A percentile compares a stretch with the other conserved stretches of the same genome.
Evolutionary conservation across 1,284 basidiomycete species (phyloP).

Genomic region (Ganoderma resinaceum): DNA sequence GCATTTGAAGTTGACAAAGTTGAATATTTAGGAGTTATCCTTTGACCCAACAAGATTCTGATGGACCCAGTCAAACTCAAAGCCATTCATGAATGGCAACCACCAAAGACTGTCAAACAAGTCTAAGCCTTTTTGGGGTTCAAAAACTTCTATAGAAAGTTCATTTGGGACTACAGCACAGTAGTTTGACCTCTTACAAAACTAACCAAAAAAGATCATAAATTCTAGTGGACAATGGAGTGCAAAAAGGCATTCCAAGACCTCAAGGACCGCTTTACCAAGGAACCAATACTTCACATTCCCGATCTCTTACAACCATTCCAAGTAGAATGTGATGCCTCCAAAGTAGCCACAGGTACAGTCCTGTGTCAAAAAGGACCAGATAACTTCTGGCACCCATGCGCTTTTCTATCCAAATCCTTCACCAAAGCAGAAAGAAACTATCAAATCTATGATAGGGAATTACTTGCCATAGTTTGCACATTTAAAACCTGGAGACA

Average conservation of each 20-base stretch:
- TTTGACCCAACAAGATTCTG: too few relatives aligned
- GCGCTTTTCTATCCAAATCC: slow-evolving; percentile 40
- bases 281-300: slow-evolving; percentile 32
- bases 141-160: not conserved
- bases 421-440: slow-evolving; percentile 44
- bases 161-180: slow-evolving; percentile 23
- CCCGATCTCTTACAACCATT: slow-evolving; percentile 26
- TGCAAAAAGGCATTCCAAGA: slow-evolving; percentile 37
- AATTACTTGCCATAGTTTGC: slow-evolving; percentile 50
- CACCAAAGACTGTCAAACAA: too few relatives aligned
- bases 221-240: slow-evolving; percentile 32
- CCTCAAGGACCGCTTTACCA: slow-evolving; percentile 38
- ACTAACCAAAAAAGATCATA: not conserved
- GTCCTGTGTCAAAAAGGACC: not conserved
- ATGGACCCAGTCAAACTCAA: too few relatives aligned
- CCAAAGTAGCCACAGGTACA: slow-evolving; percentile 7
- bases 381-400: slow-evolving; percentile 33
- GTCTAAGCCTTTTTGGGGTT: too few relatives aligned
- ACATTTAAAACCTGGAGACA: slow-evolving; percentile 43
- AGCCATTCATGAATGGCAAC: too few relatives aligned
- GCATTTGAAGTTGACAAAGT: too few relatives aligned
- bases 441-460: slow-evolving; percentile 55
- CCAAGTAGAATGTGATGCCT: slow-evolving; percentile 33
- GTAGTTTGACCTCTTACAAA: too few relatives aligned
- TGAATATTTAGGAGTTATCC: too few relatives aligned